A percentile compares a stretch with the other conserved stretches of the same genome.
Conservation (phyloP, 805 yeast species). For the Monosporozyma aerobia region DNA sequence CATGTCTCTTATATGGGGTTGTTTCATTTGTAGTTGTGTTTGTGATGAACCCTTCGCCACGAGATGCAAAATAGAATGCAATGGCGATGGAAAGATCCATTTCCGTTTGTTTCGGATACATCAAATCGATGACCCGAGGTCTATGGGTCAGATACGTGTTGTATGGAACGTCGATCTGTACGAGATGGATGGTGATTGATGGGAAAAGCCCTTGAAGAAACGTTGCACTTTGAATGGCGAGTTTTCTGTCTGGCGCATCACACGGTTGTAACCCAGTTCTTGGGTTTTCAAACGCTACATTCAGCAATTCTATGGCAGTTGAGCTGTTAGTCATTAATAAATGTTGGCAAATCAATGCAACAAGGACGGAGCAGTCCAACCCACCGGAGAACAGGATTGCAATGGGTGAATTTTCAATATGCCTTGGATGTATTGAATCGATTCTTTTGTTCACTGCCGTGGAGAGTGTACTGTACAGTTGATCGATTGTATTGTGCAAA, state of each 20-base stretch:
- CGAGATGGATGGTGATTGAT: conserved; percentile 36
- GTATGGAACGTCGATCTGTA: conserved; percentile 69
- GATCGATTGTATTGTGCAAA: conserved; percentile 5
- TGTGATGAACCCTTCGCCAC: conserved; percentile 37
- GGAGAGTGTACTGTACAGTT: conserved; percentile 27
- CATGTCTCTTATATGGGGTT: conserved; percentile 38
- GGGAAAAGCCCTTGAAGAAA: conserved; percentile 40
- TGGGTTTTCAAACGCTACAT: conserved; percentile 89
- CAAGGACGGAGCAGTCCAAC: conserved; percentile 79
- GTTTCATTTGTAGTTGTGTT: neutral
- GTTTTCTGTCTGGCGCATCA: conserved; percentile 77
- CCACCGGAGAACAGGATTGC: conserved; percentile 90
- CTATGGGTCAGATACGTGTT: conserved; percentile 48
- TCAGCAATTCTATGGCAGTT: conserved; percentile 57
- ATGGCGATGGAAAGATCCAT: conserved; percentile 95
- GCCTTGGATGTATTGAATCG: conserved; percentile 51
- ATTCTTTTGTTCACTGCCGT: conserved; percentile 42
- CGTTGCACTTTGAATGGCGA: conserved; percentile 58
- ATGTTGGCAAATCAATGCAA: conserved; percentile 37
- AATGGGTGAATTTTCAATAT: conserved; percentile 31
- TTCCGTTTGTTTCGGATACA: conserved; percentile 79
- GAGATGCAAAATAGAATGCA: conserved; percentile 87
- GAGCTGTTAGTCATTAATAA: conserved; percentile 5
- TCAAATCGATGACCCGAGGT: conserved; percentile 48
- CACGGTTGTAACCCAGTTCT: conserved; percentile 51